A percentile compares a stretch with the other conserved stretches of the same genome.
Evolutionary conservation across 352 stramenopile genomes (phyloP).

Genomic region (Phytophthora sansomeana): DNA sequence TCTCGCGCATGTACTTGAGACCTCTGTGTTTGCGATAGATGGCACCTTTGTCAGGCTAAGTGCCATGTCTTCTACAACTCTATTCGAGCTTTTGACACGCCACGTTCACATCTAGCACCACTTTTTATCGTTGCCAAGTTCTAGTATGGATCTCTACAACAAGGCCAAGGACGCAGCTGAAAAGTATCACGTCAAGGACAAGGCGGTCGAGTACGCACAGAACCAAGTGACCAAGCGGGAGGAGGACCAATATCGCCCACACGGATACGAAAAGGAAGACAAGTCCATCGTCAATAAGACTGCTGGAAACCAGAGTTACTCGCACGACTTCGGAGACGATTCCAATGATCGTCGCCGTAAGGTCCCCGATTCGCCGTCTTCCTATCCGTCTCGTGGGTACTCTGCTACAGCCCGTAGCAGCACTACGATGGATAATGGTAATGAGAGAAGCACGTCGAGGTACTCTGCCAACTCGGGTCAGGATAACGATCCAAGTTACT

Average conservation of each 20-base stretch:
- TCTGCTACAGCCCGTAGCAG: slow-evolving; percentile 23
- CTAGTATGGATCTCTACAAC: slow-evolving; percentile 17
- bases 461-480: slow-evolving; percentile 8
- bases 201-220: slow-evolving; percentile 27
- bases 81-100: slow-evolving; percentile 6
- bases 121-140: background rate
- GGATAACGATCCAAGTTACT: slow-evolving; percentile 16
- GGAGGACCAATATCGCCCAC: slow-evolving; percentile 8
- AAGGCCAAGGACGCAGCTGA: slow-evolving; percentile 17
- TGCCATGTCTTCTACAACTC: background rate
- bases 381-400: slow-evolving; percentile 29
- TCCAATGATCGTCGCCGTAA: slow-evolving; percentile 18
- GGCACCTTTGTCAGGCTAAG: background rate
- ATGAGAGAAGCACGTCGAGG: slow-evolving; percentile 24
- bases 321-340: slow-evolving; percentile 16
- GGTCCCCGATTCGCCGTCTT: slow-evolving; percentile 16
- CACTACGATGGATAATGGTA: background rate
- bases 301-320: slow-evolving; percentile 31
- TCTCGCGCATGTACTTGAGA: slow-evolving; percentile 7
- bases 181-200: slow-evolving; percentile 20
- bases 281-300: slow-evolving; percentile 21
- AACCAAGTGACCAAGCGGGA: slow-evolving; percentile 22
- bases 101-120: background rate
- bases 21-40: background rate
- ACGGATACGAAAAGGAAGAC: slow-evolving; percentile 12